Evolutionary conservation across 306 rosid genomes (phyloP), one percentile per base, ranked within the genome.

Genomic region (Abrus precatorius): DNA sequence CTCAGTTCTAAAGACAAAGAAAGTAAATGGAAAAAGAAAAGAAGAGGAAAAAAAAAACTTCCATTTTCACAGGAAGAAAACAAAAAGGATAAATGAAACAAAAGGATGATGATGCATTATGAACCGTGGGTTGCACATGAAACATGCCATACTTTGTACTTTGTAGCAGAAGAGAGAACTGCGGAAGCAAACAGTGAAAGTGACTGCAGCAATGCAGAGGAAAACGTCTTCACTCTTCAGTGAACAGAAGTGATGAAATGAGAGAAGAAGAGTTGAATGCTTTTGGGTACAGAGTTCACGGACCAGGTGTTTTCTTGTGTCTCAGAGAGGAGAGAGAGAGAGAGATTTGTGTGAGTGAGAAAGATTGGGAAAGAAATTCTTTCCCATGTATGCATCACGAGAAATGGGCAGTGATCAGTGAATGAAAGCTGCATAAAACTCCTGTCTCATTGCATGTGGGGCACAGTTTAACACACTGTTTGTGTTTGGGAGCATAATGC

Each of bases 341-440:
- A 65, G 57, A 64, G 79, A 52, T 74, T 80, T 38, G 83, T 68
- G 87, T 72, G 88, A 50, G 68, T 74, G 83, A 72, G 78, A 55
- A 1, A 48, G 45, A 30, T 36, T 50, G 69, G 80, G 76, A 60
- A 62, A 60, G 80, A 75, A 83, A 74, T 87, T 45, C 73, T 83
- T 79, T 65, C 79, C 82, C 83, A 74, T 57, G 85, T 84, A 78
- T 54, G 87, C 68, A 72, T 91, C 94, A 91, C 93, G 90, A 87
- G 97, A 86, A 91, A 86, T 84, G 84, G 88, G 81, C 82, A 82
- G 89, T n/a, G 72, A 82, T 77, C 83, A 88, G 87, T 84, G 91
- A 88, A 82, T 87, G 88, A 83, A 86, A 69, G 89, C 86, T 87
- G 82, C 83, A 83, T 79, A 78, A 78, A 85, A 83, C 86, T 72